Conservation (phyloP, 257 asterid species). For the Craterostigma plantagineum region DNA sequence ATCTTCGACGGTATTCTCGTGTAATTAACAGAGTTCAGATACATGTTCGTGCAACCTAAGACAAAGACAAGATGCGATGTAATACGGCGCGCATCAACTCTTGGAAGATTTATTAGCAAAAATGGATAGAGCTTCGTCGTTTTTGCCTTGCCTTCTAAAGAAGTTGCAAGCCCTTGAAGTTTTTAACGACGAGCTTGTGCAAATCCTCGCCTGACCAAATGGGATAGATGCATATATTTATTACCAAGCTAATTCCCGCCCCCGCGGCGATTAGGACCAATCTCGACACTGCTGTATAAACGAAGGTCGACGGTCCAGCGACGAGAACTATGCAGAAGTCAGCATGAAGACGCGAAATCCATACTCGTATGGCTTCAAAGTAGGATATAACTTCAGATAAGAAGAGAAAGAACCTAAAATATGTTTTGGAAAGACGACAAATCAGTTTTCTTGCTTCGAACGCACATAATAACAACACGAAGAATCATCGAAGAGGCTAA, state of each 20-base stretch:
- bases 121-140: too few relatives aligned
- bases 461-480: background rate
- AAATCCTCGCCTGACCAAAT: constrained; percentile 5
- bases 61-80: too few relatives aligned
- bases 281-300: background rate
- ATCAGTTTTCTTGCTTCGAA: background rate
- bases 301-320: background rate
- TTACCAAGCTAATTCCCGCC: background rate
- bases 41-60: too few relatives aligned
- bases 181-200: constrained; percentile 4
- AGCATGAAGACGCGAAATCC: constrained; percentile 5
- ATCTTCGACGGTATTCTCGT: constrained; percentile 77
- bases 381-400: constrained; percentile 1
- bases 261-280: constrained; percentile 1
- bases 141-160: constrained; percentile 3
- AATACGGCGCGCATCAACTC: too few relatives aligned
- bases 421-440: too few relatives aligned
- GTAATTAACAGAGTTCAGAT: too few relatives aligned
- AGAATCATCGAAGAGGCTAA: background rate
- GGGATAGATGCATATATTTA: constrained; percentile 2
- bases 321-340: constrained; percentile 5
- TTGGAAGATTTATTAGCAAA: too few relatives aligned
- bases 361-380: constrained; percentile 2
- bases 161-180: constrained; percentile 2
- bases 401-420: constrained; percentile 1